Conservation (phyloP, 2,329 filamentous ascomycete species). For the Trichoderma sp. region DNA sequence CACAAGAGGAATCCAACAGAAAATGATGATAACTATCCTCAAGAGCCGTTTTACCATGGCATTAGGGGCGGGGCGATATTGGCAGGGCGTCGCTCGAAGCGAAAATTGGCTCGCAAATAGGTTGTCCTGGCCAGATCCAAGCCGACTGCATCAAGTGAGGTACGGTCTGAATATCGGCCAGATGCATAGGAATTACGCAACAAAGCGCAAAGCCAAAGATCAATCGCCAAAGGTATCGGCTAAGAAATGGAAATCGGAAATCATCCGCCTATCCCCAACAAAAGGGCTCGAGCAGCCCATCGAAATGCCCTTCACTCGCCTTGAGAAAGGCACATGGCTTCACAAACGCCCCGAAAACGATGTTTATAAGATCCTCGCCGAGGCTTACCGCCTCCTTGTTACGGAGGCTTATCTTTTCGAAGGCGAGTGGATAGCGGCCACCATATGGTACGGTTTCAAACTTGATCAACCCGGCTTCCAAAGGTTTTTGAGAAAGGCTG, state of each 20-base stretch:
- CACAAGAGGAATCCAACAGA: neutral
- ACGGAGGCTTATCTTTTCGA: slow-evolving; percentile 35
- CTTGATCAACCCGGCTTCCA: no score
- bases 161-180: neutral
- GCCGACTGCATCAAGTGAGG: neutral
- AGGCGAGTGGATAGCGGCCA: neutral
- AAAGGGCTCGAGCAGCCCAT: slow-evolving; percentile 28
- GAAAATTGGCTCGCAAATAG: neutral
- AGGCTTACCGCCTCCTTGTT: slow-evolving; percentile 47
- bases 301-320: slow-evolving; percentile 39
- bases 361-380: slow-evolving; percentile 45
- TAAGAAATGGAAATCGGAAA: neutral
- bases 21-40: neutral
- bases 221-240: neutral
- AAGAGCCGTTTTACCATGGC: neutral
- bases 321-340: slow-evolving; percentile 41
- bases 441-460: no score
- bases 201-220: slow-evolving; percentile 36
- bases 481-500: slow-evolving; percentile 27
- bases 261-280: neutral
- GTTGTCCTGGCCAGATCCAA: slow-evolving; percentile 24
- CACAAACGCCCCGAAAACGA: slow-evolving; percentile 43
- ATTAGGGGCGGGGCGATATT: neutral
- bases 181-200: neutral
- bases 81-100: neutral